Evolutionary conservation across 495 filamentous ascomycete species (phyloP), one percentile per base, ranked within the genome.

Genomic region (Immersiella caudata): DNA sequence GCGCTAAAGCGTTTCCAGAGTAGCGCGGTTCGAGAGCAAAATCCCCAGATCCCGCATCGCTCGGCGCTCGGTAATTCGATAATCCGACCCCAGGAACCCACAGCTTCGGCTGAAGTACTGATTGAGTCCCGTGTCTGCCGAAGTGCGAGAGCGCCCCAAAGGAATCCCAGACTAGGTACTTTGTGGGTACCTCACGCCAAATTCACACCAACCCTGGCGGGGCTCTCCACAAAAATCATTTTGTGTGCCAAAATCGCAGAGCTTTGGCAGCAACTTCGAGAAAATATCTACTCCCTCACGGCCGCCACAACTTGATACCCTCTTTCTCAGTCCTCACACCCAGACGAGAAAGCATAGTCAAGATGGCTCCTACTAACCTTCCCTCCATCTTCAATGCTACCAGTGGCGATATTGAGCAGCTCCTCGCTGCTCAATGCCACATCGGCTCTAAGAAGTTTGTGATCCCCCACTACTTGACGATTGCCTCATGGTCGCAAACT

Each of bases 381-480:
- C 93, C 93, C 76, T 85, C 92, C 58, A 87, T 89, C 71, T 96
- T 97, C 91, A 81, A 84, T 79, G 82, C 84, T 71, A 87, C 85
- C 64, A 82, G 81, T 70, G 77, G 81, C 83, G 95, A 99, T 87
- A 96, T 99, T 85, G 95, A 99, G 91, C 96, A 94, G 92, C 91
- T 99, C 72, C 90, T 99, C 62, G 90, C 93, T 76, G 95, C 95
- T 78, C 93, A 97, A 83, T 90, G 88, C 82, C 95, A 99, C 85
- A 88, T 99, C 70, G 95, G 95, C 79, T 93, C 91, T 84, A 99
- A 99, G 90, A 99, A 99, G 75, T 78, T 63, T 35, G 75, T 69
- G 35, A 27, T 51, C 5, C 57, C 57, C 55, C 57, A 26, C 57
- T 36, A 26, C 54, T 63, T 18, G 29, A 33, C 26, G 40, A 59